Evolutionary conservation across 768 basidiomycete genomes (phyloP).

Genomic region (Suillus clintonianus): DNA sequence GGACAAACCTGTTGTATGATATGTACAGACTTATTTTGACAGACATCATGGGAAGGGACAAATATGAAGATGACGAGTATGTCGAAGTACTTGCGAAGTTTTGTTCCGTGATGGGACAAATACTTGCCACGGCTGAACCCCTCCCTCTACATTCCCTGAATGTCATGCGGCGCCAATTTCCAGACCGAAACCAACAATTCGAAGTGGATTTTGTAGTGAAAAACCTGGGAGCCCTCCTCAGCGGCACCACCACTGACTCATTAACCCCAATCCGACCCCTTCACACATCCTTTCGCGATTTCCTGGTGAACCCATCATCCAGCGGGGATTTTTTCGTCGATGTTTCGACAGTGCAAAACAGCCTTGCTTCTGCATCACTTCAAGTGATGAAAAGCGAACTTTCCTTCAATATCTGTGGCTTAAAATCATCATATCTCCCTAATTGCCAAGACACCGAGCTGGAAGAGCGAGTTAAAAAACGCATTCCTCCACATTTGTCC

Average conservation of each 20-base stretch:
- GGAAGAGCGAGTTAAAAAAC: background rate
- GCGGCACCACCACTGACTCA: slow-evolving; percentile 6
- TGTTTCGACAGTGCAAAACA: slow-evolving; percentile 9
- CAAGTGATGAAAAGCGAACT: slow-evolving; percentile 29
- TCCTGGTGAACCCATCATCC: slow-evolving; percentile 14
- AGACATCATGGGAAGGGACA: background rate
- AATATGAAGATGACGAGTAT: background rate
- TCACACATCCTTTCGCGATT: slow-evolving; percentile 32
- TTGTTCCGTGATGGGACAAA: slow-evolving; percentile 5
- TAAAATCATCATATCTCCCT: slow-evolving; percentile 29
- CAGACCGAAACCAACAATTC: background rate
- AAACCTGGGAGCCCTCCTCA: slow-evolving; percentile 11
- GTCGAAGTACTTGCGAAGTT: background rate
- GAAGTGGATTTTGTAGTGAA: slow-evolving; percentile 5
- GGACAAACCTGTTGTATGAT: background rate
- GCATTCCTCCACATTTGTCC: slow-evolving; percentile 5
- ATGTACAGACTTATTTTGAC: slow-evolving; percentile 6
- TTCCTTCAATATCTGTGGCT: slow-evolving; percentile 37
- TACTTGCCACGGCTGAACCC: background rate
- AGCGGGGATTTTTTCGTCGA: slow-evolving; percentile 16
- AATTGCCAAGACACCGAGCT: slow-evolving; percentile 24
- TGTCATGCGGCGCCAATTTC: slow-evolving; percentile 1
- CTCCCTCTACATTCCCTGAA: slow-evolving; percentile 3
- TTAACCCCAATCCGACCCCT: slow-evolving; percentile 13
- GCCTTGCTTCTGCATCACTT: slow-evolving; percentile 25